Percentiles rank a stretch among this genome's conserved stretches.
phyloP scores from a whole-genome alignment of 768 basidiomycete species.

The Agaricus sinodeliciosus region DNA sequence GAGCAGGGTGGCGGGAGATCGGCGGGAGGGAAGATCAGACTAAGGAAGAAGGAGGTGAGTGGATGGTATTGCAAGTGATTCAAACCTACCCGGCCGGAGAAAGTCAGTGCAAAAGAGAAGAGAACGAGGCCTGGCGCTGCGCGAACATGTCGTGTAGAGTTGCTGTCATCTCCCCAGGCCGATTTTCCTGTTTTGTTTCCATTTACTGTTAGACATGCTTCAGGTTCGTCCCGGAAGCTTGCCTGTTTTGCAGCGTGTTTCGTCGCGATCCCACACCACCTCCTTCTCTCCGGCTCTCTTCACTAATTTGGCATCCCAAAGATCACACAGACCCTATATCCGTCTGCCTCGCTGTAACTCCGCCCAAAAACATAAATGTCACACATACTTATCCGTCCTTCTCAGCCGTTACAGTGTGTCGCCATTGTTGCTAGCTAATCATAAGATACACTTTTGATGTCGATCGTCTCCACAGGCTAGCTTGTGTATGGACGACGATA shows the following conservation, averaged over 20 bases:
- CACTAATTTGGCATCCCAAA: no score
- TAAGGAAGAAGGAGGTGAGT: not conserved
- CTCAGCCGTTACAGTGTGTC: no score
- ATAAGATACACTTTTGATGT: no score
- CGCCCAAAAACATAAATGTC: no score
- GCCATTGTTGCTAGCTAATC: no score
- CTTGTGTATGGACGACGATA: no score
- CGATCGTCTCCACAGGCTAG: no score
- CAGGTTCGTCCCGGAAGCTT: constrained; percentile 2
- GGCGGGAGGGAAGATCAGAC: not conserved
- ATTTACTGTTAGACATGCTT: not conserved
- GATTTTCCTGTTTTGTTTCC: not conserved
- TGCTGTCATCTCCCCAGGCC: not conserved
- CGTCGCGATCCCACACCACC: not conserved
- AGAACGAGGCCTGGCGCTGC: no score
- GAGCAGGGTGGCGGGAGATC: not conserved
- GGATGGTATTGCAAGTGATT: not conserved
- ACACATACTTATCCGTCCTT: not conserved
- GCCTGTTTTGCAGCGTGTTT: not conserved
- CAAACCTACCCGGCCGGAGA: constrained; percentile 1
- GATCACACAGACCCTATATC: not conserved
- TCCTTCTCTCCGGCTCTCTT: not conserved
- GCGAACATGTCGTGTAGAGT: not conserved
- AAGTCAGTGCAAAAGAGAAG: not conserved
- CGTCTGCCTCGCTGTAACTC: not conserved